A percentile compares a stretch with the other conserved stretches of the same genome.
phyloP scores from a whole-genome alignment of 2,329 filamentous ascomycete species.

The Penicillium carneum region DNA sequence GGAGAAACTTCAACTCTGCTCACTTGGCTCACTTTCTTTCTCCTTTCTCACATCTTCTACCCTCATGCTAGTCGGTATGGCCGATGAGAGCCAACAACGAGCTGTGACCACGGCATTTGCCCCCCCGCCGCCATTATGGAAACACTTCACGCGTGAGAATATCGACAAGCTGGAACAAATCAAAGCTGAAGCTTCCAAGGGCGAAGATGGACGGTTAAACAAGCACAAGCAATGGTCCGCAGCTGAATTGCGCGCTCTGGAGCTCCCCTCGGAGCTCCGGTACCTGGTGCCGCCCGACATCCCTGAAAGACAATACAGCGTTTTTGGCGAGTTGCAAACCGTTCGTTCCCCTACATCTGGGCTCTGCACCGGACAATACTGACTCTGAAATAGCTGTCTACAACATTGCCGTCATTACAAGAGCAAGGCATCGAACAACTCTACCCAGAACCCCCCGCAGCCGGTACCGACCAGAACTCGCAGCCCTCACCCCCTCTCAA shows the following conservation, averaged over 20 bases:
- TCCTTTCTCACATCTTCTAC: neutral
- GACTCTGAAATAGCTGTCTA: slow-evolving; percentile 54
- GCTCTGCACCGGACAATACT: slow-evolving; percentile 12
- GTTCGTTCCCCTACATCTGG: slow-evolving; percentile 45
- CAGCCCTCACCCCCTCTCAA: slow-evolving; percentile 53
- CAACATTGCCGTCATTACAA: slow-evolving; percentile 71
- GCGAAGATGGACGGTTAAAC: slow-evolving; percentile 38
- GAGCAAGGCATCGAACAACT: slow-evolving; percentile 76
- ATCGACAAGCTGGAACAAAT: slow-evolving; percentile 64
- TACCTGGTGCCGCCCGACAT: slow-evolving; percentile 82
- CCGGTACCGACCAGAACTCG: slow-evolving; percentile 62
- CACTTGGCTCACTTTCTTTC: neutral
- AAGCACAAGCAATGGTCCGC: slow-evolving; percentile 46
- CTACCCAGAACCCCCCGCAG: slow-evolving; percentile 58
- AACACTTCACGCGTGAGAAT: slow-evolving; percentile 81
- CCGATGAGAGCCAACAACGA: slow-evolving; percentile 60
- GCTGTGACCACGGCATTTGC: slow-evolving; percentile 73
- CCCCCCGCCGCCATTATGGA: slow-evolving; percentile 87
- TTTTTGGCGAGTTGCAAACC: slow-evolving; percentile 74
- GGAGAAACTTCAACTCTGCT: slow-evolving; percentile 1
- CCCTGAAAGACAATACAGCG: slow-evolving; percentile 73
- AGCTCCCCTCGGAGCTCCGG: slow-evolving; percentile 73
- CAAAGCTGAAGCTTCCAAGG: slow-evolving; percentile 50
- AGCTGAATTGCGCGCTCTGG: slow-evolving; percentile 45
- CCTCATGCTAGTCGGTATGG: slow-evolving; percentile 57